These are phyloP conservation scores for Fagopyrum tataricum DNA, from an alignment of 148 eudicot genomes.

Conservation along the genomic window DNA sequence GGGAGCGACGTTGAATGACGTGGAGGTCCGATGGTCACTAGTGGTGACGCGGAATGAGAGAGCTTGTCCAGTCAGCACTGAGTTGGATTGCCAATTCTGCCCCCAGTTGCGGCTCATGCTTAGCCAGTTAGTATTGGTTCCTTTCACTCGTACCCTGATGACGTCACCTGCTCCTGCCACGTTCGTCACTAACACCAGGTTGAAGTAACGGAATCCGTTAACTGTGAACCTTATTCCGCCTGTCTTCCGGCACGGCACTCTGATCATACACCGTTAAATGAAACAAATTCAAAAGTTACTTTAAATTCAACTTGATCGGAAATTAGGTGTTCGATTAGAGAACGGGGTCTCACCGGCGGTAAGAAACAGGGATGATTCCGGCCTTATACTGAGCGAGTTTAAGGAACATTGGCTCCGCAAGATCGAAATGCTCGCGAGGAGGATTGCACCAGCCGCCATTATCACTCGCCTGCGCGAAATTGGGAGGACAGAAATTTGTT, in stretches of 20 bases:
- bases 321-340: too few relatives aligned
- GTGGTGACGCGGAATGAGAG: conserved; percentile 61
- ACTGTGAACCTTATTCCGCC: conserved; percentile 84
- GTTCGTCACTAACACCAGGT: conserved; percentile 62
- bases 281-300: too few relatives aligned
- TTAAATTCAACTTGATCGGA: too few relatives aligned
- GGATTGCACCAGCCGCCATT: conserved; percentile 98
- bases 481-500: conserved; percentile 91
- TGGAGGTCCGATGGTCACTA: conserved; percentile 70
- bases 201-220: conserved; percentile 86
- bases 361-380: conserved; percentile 81
- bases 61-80: conserved; percentile 59
- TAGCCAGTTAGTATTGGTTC: conserved; percentile 61
- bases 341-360: conserved; percentile 43
- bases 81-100: conserved; percentile 80
- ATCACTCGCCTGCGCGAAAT: conserved; percentile 62
- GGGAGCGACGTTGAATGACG: conserved; percentile 68
- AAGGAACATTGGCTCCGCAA: conserved; percentile 90
- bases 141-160: conserved; percentile 47
- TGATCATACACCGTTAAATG: conserved; percentile 9
- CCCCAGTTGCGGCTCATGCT: conserved; percentile 93
- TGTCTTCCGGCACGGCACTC: conserved; percentile 75
- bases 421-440: conserved; percentile 80
- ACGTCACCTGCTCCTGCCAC: conserved; percentile 90
- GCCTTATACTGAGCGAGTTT: conserved; percentile 83